Base-by-base conservation (phyloP, 73 alveolate species). In the Stentor coeruleus region DNA sequence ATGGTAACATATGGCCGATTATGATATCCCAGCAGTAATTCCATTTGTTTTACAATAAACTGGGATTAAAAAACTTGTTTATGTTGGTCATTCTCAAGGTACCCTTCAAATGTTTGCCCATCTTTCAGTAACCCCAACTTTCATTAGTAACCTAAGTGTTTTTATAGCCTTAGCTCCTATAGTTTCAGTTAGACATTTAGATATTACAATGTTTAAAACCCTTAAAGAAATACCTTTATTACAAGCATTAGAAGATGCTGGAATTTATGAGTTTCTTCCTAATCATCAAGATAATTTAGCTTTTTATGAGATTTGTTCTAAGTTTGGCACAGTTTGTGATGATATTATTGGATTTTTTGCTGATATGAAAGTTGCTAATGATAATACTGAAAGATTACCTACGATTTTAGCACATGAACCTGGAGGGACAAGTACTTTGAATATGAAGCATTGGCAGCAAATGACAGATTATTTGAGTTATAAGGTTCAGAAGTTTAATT, bases 21-120 rank as follows among this genome's bases (percentile, higher is more conserved):
- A 89, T 82, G 99, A 97, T 77, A 77, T 94, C 28, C 98, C 97
- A 3, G 96, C 99, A 0, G 86, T 58, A 4, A 89, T 97, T 38
- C 91, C 89, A 39, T 95, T 84, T 83, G 89, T 97, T 38, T 86
- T 59, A 20, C 26, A 83, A 73, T 28, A 58, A 38, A 95, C 99
- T 57, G 91, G 91, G 4, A 87, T 85, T 36, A 90, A 87, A 74
- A 90, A 94, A 77, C 77, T 97, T n/a, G 76, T 91, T 30, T 97
- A 97, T 82, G 81, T 97, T 33, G 99, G 99, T 2, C 99, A 95
- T 85, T 95, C 99, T 3, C 94, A 97, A 84, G 99, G 99, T 6
- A 89, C 99, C 2, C 83, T 97, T 33, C 92, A 94, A 79, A 88
- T 97, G 98, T 92, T 93, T 75, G 89, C 90, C 60, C 97, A 95